Percentiles rank a stretch among this genome's conserved stretches.
Conservation (phyloP, 2,329 filamentous ascomycete species). For the Aspergillus brasiliensis region DNA sequence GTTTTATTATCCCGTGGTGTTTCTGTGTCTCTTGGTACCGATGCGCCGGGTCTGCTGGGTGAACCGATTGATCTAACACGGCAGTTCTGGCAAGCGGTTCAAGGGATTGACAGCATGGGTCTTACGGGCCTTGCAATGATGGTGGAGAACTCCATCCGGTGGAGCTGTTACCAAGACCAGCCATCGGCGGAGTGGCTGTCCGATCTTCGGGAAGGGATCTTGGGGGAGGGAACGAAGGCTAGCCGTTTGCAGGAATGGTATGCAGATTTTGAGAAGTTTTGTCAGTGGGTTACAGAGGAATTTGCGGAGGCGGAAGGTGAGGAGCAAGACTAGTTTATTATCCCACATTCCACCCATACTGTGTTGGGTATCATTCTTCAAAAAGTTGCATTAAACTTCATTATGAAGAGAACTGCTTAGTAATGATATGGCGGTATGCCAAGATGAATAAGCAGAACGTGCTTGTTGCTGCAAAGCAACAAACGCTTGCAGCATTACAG, state of each 20-base stretch:
- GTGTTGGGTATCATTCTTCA: no score
- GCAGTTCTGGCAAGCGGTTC: slow-evolving; percentile 91
- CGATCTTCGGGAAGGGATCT: slow-evolving; percentile 72
- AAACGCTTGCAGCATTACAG: neutral
- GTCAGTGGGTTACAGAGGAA: slow-evolving; percentile 83
- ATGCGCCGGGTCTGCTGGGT: slow-evolving; percentile 86
- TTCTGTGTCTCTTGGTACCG: slow-evolving; percentile 80
- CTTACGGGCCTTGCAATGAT: slow-evolving; percentile 82
- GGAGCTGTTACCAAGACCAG: slow-evolving; percentile 86
- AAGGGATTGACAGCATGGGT: slow-evolving; percentile 89
- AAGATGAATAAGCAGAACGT: neutral
- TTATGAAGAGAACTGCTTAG: neutral
- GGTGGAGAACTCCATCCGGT: slow-evolving; percentile 89
- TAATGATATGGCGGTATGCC: neutral
- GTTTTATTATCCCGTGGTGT: slow-evolving; percentile 84
- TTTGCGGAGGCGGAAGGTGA: slow-evolving; percentile 59
- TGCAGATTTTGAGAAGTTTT: slow-evolving; percentile 84
- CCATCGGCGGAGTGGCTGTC: slow-evolving; percentile 68
- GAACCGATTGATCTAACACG: slow-evolving; percentile 83
- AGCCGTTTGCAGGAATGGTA: slow-evolving; percentile 76
- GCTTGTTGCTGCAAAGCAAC: neutral
- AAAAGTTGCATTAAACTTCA: no score
- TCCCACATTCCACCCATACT: neutral
- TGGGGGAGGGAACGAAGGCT: slow-evolving; percentile 71
- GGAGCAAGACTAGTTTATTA: slow-evolving; percentile 12